Evolutionary conservation across 2,329 filamentous ascomycete species (phyloP).

Genomic region (Penicillium aurantiogriseum): DNA sequence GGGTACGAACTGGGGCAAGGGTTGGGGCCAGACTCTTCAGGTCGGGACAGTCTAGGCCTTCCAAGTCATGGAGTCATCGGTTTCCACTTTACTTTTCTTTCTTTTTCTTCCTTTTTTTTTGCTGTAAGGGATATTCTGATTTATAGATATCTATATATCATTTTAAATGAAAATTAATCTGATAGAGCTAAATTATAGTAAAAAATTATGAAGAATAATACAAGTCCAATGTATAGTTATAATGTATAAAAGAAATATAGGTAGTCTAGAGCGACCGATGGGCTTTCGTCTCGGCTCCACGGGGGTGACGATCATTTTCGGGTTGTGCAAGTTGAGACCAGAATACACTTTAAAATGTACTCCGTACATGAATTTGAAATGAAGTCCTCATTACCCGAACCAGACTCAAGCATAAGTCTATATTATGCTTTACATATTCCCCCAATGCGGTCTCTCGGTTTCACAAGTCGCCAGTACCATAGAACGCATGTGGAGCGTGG

Average conservation of each 20-base stretch:
- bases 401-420: background rate
- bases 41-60: conserved; percentile 23
- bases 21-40: conserved; percentile 19
- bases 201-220: background rate
- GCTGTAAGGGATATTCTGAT: conserved; percentile 4
- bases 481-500: background rate
- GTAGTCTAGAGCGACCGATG: conserved; percentile 14
- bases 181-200: background rate
- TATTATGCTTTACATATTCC: background rate
- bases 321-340: background rate
- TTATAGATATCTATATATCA: background rate
- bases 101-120: background rate
- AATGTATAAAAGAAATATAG: background rate
- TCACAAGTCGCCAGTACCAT: conserved; percentile 4
- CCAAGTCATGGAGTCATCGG: conserved; percentile 28
- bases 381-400: conserved; percentile 10
- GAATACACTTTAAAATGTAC: background rate
- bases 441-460: background rate
- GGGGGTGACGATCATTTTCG: conserved; percentile 21
- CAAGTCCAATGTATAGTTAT: background rate
- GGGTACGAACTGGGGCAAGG: conserved; percentile 13
- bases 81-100: background rate
- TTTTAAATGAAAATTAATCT: background rate
- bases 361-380: background rate
- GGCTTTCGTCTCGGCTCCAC: conserved; percentile 10